Conservation (phyloP, 1,139 yeast species). For the Pichia sp. region DNA sequence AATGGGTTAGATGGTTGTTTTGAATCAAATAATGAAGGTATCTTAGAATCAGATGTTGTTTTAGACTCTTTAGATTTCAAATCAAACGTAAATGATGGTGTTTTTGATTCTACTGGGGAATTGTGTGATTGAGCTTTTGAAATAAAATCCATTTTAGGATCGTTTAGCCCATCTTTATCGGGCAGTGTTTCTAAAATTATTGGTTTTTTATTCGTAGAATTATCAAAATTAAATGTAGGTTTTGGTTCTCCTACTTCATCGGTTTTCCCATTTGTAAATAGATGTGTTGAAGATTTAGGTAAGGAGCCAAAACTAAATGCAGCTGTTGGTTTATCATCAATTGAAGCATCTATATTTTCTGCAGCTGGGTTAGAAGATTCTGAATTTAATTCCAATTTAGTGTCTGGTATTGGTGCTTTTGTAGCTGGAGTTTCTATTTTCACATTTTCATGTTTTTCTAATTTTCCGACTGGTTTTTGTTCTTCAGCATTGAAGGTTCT, state of each 20-base stretch:
- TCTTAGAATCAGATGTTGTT: background rate
- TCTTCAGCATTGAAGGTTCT: constrained; percentile 16
- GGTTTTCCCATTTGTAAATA: background rate
- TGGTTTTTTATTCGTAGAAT: background rate
- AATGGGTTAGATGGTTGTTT: background rate
- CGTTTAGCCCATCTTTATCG: constrained; percentile 10
- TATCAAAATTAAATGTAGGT: background rate
- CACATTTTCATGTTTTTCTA: background rate
- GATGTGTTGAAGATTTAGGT: too few species aligned
- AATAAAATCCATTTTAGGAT: background rate
- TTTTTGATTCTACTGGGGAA: background rate
- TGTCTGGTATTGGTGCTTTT: background rate
- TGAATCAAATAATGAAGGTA: background rate
- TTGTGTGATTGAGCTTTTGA: background rate
- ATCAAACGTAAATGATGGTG: background rate
- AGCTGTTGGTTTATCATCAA: constrained; percentile 15
- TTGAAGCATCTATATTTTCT: background rate
- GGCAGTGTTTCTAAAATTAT: constrained; percentile 1
- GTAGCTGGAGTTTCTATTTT: background rate
- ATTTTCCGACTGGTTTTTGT: background rate
- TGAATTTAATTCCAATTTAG: background rate
- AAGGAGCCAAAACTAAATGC: constrained; percentile 14
- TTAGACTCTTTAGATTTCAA: background rate
- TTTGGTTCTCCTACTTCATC: background rate
- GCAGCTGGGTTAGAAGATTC: background rate